Evolutionary conservation across 2,329 filamentous ascomycete species (phyloP).

Genomic region (Sporothrix mexicana): DNA sequence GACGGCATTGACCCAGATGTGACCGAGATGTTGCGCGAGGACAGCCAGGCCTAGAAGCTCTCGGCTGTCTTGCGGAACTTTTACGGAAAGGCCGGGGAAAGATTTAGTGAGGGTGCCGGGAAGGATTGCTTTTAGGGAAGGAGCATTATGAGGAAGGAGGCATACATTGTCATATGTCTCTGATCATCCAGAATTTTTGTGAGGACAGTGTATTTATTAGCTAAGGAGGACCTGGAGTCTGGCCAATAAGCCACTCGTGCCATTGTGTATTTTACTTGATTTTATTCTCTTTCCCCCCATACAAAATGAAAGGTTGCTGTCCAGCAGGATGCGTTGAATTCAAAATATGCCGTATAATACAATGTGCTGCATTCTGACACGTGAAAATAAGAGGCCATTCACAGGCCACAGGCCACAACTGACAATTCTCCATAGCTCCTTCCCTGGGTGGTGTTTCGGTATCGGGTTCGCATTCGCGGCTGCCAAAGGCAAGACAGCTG

Average conservation of each 20-base stretch:
- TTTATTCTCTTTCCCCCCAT: not conserved
- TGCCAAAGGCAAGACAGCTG: not conserved
- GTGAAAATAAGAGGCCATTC: slow-evolving; percentile 13
- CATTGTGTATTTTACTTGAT: slow-evolving; percentile 11
- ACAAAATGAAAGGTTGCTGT: not conserved
- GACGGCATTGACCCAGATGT: slow-evolving; percentile 64
- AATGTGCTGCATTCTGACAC: slow-evolving; percentile 3
- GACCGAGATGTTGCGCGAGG: slow-evolving; percentile 56
- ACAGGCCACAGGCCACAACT: not conserved
- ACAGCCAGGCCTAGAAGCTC: slow-evolving; percentile 16
- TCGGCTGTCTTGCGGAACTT: not conserved
- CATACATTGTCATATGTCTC: too few species aligned
- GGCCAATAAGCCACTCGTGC: slow-evolving; percentile 9
- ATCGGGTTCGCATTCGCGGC: not conserved
- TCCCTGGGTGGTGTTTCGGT: not conserved
- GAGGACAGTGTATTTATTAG: not conserved
- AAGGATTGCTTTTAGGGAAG: not conserved
- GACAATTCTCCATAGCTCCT: not conserved
- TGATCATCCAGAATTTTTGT: too few species aligned
- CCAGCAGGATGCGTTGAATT: not conserved
- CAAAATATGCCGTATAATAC: not conserved
- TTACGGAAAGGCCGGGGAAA: not conserved
- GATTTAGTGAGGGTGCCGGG: not conserved
- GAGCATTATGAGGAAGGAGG: not conserved
- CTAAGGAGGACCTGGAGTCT: not conserved